phyloP scores from a whole-genome alignment of 805 yeast species.

The Yamadazyma scolyti region DNA sequence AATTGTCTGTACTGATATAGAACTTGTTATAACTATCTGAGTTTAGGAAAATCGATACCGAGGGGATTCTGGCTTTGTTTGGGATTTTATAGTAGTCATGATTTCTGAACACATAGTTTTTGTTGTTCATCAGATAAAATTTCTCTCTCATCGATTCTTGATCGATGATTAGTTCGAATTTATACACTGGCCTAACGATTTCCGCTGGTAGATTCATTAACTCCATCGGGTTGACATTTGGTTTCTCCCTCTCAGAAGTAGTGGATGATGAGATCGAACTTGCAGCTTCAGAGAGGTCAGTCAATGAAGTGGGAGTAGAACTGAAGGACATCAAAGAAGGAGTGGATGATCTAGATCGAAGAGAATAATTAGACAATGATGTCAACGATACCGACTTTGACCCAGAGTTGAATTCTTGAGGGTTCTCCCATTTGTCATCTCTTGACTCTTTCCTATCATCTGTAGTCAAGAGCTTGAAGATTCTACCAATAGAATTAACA shows the following conservation, averaged over 20 bases:
- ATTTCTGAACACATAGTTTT: constrained; percentile 5
- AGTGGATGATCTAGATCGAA: constrained; percentile 31
- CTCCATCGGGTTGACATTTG: constrained; percentile 27
- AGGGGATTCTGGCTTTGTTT: constrained; percentile 22
- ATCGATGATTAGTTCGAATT: constrained; percentile 43
- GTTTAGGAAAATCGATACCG: constrained; percentile 28
- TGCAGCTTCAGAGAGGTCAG: constrained; percentile 30
- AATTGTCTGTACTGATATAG: constrained; percentile 29
- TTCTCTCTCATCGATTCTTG: constrained; percentile 38
- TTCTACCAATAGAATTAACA: constrained; percentile 30
- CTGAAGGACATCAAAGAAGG: constrained; percentile 36
- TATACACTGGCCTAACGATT: constrained; percentile 41
- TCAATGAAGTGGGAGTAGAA: constrained; percentile 33
- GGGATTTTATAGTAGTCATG: constrained; percentile 14
- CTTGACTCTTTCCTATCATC: constrained; percentile 17
- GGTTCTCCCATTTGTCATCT: no score
- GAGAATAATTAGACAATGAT: constrained; percentile 30
- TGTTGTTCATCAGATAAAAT: constrained; percentile 17
- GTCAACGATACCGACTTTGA: constrained; percentile 33
- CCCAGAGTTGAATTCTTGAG: constrained; percentile 8
- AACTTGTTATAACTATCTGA: constrained; percentile 26
- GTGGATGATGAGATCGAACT: constrained; percentile 19
- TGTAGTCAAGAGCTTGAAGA: constrained; percentile 33
- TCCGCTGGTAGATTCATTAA: constrained; percentile 42
- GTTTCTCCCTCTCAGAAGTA: neutral